Conservation (phyloP, 768 basidiomycete genomes). For the Suillus sp. region DNA sequence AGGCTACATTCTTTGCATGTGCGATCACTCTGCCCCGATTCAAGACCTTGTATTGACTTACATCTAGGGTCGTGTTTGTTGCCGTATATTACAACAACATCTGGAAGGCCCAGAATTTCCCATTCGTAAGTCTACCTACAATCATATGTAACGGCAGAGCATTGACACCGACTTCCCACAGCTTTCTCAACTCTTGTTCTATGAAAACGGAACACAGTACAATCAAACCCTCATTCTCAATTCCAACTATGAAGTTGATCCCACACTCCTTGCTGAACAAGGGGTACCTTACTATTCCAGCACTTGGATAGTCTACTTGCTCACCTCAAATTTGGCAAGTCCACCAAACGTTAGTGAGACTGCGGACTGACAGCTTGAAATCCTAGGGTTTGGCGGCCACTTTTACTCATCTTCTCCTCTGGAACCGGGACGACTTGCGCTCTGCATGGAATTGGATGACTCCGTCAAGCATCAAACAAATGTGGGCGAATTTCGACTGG, state of each 20-base stretch:
- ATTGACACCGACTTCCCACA: slow-evolving; percentile 18
- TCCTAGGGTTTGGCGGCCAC: slow-evolving; percentile 45
- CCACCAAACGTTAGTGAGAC: neutral
- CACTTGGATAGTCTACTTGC: slow-evolving; percentile 49
- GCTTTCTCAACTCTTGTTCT: slow-evolving; percentile 43
- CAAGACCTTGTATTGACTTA: slow-evolving; percentile 2
- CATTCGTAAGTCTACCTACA: slow-evolving; percentile 41
- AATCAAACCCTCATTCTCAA: slow-evolving; percentile 49
- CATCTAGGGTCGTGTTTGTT: slow-evolving; percentile 24
- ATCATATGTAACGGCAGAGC: slow-evolving; percentile 9
- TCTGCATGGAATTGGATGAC: slow-evolving; percentile 45
- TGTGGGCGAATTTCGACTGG: slow-evolving; percentile 41
- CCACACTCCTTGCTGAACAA: slow-evolving; percentile 40
- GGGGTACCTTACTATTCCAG: slow-evolving; percentile 43
- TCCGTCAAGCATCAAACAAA: slow-evolving; percentile 35
- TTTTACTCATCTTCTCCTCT: slow-evolving; percentile 48
- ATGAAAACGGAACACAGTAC: slow-evolving; percentile 49
- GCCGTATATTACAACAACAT: slow-evolving; percentile 42
- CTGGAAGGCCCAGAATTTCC: slow-evolving; percentile 58
- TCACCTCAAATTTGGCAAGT: slow-evolving; percentile 41
- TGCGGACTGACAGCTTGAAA: neutral
- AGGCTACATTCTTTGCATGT: slow-evolving; percentile 55
- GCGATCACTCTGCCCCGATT: slow-evolving; percentile 12
- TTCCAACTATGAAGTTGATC: slow-evolving; percentile 43
- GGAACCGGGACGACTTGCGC: slow-evolving; percentile 45